A percentile compares a stretch with the other conserved stretches of the same genome.
These are phyloP conservation scores for Pythium pectinolyticum DNA, from an alignment of 352 stramenopile genomes.

Conservation along the genomic window DNA sequence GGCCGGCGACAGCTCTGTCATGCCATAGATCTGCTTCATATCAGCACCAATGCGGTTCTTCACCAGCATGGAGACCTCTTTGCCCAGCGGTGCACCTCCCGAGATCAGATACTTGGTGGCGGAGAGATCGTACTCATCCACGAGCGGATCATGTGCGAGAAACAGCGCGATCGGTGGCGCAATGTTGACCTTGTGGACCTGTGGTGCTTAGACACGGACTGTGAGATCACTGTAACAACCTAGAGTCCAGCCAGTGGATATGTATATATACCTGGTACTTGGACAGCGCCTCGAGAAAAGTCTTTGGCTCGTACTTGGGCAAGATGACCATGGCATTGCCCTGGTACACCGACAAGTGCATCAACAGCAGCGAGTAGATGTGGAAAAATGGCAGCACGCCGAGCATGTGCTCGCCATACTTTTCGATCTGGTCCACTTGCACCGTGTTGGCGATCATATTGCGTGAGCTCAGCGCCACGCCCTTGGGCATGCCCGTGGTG, in stretches of 20 bases:
- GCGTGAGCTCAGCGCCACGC: slow-evolving; percentile 83
- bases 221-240: too few relatives aligned
- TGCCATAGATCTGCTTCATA: slow-evolving; percentile 36
- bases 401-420: slow-evolving; percentile 43
- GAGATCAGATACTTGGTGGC: slow-evolving; percentile 63
- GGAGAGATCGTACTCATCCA: slow-evolving; percentile 92
- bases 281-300: slow-evolving; percentile 77
- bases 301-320: slow-evolving; percentile 80
- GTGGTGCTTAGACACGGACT: too few relatives aligned
- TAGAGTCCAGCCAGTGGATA: too few relatives aligned
- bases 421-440: slow-evolving; percentile 66
- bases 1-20: slow-evolving; percentile 33
- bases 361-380: slow-evolving; percentile 75
- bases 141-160: slow-evolving; percentile 85
- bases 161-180: slow-evolving; percentile 84
- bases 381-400: slow-evolving; percentile 92
- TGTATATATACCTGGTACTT: too few relatives aligned
- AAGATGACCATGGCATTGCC: slow-evolving; percentile 57
- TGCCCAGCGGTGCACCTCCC: slow-evolving; percentile 69
- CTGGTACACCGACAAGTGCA: slow-evolving; percentile 74
- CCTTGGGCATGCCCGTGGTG: slow-evolving; percentile 89
- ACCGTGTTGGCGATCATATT: slow-evolving; percentile 89
- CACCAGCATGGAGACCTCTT: slow-evolving; percentile 50
- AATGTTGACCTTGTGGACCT: slow-evolving; percentile 44
- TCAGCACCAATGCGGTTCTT: slow-evolving; percentile 43